Percentiles rank a stretch among this genome's conserved stretches.
Evolutionary conservation across 2,329 filamentous ascomycete genomes (phyloP).

Genomic region (Acephala macrosclerotiorum): DNA sequence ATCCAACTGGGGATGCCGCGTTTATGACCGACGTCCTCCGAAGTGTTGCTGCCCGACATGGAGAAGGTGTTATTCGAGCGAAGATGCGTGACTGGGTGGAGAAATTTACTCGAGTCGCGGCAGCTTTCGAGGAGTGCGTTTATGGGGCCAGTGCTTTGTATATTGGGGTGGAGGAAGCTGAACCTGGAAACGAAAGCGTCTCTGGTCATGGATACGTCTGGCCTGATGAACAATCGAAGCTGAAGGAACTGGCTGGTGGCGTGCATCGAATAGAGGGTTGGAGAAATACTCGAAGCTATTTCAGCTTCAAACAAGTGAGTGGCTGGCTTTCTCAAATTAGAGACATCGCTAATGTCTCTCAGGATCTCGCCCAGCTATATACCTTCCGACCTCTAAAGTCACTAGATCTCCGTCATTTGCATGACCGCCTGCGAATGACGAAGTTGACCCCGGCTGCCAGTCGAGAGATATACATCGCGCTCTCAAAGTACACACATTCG

Average conservation of each 20-base stretch:
- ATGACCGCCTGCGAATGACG: constrained; percentile 86
- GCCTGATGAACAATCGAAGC: constrained; percentile 81
- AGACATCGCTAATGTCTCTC: constrained; percentile 37
- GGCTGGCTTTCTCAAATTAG: constrained; percentile 35
- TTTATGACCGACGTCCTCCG: constrained; percentile 89
- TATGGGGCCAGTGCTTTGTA: constrained; percentile 92
- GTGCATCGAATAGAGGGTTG: constrained; percentile 95
- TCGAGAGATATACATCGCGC: constrained; percentile 83
- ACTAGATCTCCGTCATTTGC: constrained; percentile 90
- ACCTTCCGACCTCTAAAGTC: constrained; percentile 73
- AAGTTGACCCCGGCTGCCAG: constrained; percentile 79
- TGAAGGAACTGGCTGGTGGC: constrained; percentile 88
- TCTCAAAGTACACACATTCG: constrained; percentile 76
- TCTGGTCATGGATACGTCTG: constrained; percentile 95
- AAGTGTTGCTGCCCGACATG: constrained; percentile 85
- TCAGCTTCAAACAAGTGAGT: constrained; percentile 86
- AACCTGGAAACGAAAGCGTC: constrained; percentile 63
- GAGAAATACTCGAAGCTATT: constrained; percentile 95
- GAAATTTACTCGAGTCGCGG: constrained; percentile 90
- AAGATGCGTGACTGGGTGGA: constrained; percentile 97
- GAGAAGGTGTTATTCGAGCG: constrained; percentile 86
- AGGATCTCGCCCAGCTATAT: constrained; percentile 73
- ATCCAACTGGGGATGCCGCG: constrained; percentile 79
- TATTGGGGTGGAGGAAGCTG: constrained; percentile 78
- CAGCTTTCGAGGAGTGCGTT: constrained; percentile 93